A percentile compares a stretch with the other conserved stretches of the same genome.
These are phyloP conservation scores for Bidens hawaiensis DNA, from an alignment of 140 eudicot genomes.

Conservation along the genomic window DNA sequence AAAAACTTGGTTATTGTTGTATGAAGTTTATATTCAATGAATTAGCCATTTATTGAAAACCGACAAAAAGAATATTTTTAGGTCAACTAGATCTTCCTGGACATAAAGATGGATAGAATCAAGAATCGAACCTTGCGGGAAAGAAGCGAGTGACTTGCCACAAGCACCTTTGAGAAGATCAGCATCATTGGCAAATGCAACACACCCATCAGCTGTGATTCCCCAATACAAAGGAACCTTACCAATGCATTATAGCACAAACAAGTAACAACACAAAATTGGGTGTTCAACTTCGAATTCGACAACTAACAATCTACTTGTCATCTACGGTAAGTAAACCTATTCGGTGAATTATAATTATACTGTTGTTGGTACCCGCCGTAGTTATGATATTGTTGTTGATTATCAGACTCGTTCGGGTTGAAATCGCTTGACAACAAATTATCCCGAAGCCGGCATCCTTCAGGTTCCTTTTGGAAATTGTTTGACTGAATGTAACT, in stretches of 20 bases:
- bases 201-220: slow-evolving; percentile 96
- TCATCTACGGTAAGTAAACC: slow-evolving; percentile 25
- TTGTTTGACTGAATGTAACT: slow-evolving; percentile 49
- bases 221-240: slow-evolving; percentile 99
- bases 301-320: not conserved
- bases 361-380: slow-evolving; percentile 29
- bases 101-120: not conserved
- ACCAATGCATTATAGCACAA: slow-evolving; percentile 34
- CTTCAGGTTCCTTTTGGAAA: slow-evolving; percentile 71
- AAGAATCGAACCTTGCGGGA: slow-evolving; percentile 77
- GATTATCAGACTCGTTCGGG: slow-evolving; percentile 34
- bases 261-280: not conserved
- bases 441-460: slow-evolving; percentile 42
- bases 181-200: slow-evolving; percentile 97
- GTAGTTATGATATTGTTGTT: slow-evolving; percentile 30
- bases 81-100: not conserved
- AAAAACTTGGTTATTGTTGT: too few relatives aligned
- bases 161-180: slow-evolving; percentile 95
- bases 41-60: not conserved
- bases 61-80: too few relatives aligned
- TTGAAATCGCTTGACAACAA: slow-evolving; percentile 32
- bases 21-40: too few relatives aligned
- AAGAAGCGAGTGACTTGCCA: slow-evolving; percentile 99
- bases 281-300: not conserved
- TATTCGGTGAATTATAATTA: slow-evolving; percentile 27